Evolutionary conservation across 805 yeast species (phyloP), one percentile per base, ranked within the genome.

Genomic region (Ogataea sp.): DNA sequence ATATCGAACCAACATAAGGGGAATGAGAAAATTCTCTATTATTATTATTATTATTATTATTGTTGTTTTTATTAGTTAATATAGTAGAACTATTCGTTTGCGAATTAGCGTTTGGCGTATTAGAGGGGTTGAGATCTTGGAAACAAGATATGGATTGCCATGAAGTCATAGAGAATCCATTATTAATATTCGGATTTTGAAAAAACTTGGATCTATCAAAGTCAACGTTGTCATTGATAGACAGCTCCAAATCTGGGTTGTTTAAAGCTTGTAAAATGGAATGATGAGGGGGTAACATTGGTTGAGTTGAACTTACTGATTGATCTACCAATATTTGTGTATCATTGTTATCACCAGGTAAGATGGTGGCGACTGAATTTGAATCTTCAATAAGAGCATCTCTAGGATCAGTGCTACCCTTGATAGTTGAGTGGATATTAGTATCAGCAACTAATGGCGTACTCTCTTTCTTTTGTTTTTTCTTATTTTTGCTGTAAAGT

Each of bases 131-230:
- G 6, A 17, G 5, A 17, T 30, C 33, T 17, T 30, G 33, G 11
- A 30, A 39, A 7, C 44, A 35, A 4, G 56, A 50, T 10, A 59
- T 47, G 15, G 61, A 52, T 40, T 59, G 64, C 65, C 65, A 61
- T 18, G 65, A 60, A 15, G 62, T 56, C 14, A 53, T 44, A 2
- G 63, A 57, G 41, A 59, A 59, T 27, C 58, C 62, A n/a, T 44
- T 45, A 32, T 36, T 35, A 15, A 18, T 37, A 23, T 32, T n/a
- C n/a, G n/a, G n/a, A n/a, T n/a, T n/a, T n/a, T n/a, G n/a, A n/a
- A n/a, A 35, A n/a, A 39, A 33, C 5, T 34, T 34, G 21, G 33
- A 24, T 30, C 4, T 32, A n/a, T 5, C 31, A 5, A 8, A n/a
- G 2, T 14, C 6, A 25, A 17, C n/a, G n/a, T n/a, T n/a, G n/a